These are phyloP conservation scores for Nannochloropsis oceanica DNA, from an alignment of 108 stramenopile genomes.

Conservation along the genomic window DNA sequence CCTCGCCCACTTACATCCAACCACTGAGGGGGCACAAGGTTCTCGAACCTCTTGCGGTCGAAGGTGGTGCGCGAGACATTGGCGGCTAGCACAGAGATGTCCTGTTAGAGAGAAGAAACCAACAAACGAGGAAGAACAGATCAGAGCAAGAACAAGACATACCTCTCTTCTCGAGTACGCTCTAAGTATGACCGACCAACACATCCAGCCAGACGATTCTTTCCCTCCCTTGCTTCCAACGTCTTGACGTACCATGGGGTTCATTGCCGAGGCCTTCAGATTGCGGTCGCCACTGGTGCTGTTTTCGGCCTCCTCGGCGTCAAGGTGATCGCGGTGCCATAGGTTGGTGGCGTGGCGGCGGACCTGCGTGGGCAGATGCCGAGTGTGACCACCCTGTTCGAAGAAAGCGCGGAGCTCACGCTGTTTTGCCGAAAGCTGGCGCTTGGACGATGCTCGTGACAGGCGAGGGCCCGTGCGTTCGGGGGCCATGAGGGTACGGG, in stretches of 20 bases:
- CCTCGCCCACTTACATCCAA: not conserved
- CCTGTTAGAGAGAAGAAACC: not conserved
- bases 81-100: not conserved
- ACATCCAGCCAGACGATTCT: too few relatives aligned
- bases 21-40: not conserved
- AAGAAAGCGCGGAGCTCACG: not conserved
- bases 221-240: too few relatives aligned
- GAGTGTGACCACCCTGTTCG: not conserved
- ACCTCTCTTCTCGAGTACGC: too few relatives aligned
- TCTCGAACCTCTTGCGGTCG: not conserved
- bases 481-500: not conserved
- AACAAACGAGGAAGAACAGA: too few relatives aligned
- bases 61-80: not conserved
- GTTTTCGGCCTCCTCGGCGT: not conserved
- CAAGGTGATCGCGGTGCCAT: not conserved
- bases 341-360: not conserved
- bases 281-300: too few relatives aligned
- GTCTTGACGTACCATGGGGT: too few relatives aligned
- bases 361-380: not conserved
- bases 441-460: not conserved
- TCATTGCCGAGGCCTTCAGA: too few relatives aligned
- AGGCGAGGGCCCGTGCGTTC: not conserved
- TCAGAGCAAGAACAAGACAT: too few relatives aligned
- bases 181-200: too few relatives aligned
- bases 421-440: not conserved